A percentile compares a stretch with the other conserved stretches of the same genome.
These are phyloP conservation scores for Echria macrotheca DNA, from an alignment of 495 filamentous ascomycete species.

Conservation along the genomic window DNA sequence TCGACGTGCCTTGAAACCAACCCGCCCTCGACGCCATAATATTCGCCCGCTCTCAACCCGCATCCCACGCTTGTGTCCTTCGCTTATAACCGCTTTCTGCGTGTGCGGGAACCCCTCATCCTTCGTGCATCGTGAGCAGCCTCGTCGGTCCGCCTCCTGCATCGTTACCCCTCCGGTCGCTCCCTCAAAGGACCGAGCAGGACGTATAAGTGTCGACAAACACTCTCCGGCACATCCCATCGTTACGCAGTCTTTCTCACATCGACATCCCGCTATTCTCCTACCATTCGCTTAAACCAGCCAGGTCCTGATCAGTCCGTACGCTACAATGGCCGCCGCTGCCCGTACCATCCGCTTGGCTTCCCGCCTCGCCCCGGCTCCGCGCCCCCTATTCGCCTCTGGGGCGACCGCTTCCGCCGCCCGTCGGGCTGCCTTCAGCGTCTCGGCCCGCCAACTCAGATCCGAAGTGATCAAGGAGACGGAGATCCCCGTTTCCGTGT, in stretches of 20 bases:
- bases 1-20: slow-evolving; percentile 26
- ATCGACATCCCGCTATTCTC: too few relatives aligned
- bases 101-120: slow-evolving; percentile 10
- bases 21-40: background rate
- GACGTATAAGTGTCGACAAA: too few relatives aligned
- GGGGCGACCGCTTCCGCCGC: slow-evolving; percentile 9
- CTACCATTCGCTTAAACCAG: slow-evolving; percentile 1
- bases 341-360: slow-evolving; percentile 34
- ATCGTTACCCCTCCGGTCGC: background rate
- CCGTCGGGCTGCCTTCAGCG: slow-evolving; percentile 34
- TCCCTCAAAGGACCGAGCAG: too few relatives aligned
- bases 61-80: slow-evolving; percentile 8
- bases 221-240: slow-evolving; percentile 3
- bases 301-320: background rate
- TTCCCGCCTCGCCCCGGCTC: slow-evolving; percentile 28
- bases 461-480: slow-evolving; percentile 46
- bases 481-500: slow-evolving; percentile 45
- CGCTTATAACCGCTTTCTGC: slow-evolving; percentile 1
- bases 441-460: slow-evolving; percentile 33
- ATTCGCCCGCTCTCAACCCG: background rate
- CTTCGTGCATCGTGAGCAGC: background rate
- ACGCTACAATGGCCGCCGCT: slow-evolving; percentile 35
- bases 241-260: too few relatives aligned
- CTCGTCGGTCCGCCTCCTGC: background rate
- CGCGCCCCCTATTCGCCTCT: slow-evolving; percentile 24